These are phyloP conservation scores for Amylocystis lapponica DNA, from an alignment of 768 basidiomycete genomes.

Conservation along the genomic window DNA sequence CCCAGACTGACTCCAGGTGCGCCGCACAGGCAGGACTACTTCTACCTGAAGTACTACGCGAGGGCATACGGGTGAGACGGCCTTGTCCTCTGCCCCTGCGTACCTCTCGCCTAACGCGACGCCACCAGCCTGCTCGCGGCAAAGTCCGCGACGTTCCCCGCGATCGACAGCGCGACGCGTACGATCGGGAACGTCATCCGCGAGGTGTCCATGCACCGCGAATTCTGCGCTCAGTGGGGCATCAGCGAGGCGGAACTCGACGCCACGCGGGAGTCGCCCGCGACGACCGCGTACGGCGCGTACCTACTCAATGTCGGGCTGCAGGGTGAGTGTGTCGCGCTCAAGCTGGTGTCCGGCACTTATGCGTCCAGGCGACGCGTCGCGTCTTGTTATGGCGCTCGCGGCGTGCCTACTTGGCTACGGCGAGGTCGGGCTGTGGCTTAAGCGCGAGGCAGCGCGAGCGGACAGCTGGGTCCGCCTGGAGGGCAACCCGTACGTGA, in stretches of 20 bases:
- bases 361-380: constrained; percentile 51
- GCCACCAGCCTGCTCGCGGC: constrained; percentile 62
- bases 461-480: constrained; percentile 49
- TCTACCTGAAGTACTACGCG: constrained; percentile 78
- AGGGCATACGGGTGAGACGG: constrained; percentile 75
- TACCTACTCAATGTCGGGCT: constrained; percentile 79
- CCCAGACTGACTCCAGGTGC: not conserved
- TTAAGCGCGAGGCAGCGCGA: constrained; percentile 49
- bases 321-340: constrained; percentile 39
- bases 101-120: not conserved
- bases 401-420: constrained; percentile 88
- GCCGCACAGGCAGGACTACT: constrained; percentile 65
- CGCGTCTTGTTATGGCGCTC: constrained; percentile 72
- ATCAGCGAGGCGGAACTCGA: constrained; percentile 57
- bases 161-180: constrained; percentile 56
- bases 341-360: not conserved
- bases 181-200: constrained; percentile 58
- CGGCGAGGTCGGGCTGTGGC: constrained; percentile 86
- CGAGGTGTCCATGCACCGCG: constrained; percentile 69
- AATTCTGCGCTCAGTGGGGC: constrained; percentile 68
- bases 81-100: constrained; percentile 14
- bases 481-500: constrained; percentile 67
- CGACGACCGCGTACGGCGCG: constrained; percentile 81
- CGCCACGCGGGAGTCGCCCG: constrained; percentile 55
- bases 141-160: constrained; percentile 61